Base-by-base conservation (phyloP, 768 basidiomycete genomes). In the Macrolepiota albuminosa region DNA sequence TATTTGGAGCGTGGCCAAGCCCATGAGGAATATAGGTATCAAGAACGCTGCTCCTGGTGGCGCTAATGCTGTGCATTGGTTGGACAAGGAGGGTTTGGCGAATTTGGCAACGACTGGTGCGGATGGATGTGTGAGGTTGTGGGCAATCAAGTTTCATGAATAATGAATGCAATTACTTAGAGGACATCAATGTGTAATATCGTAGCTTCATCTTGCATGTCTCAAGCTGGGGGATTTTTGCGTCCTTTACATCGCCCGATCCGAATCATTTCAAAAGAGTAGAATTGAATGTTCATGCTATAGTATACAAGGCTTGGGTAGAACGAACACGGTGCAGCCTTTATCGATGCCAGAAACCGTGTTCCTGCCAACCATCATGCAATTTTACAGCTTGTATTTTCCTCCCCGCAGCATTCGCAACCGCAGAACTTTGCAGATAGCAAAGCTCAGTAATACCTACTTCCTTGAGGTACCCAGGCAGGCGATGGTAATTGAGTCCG, bases 31-130 rank as follows among this genome's bases (percentile, higher is more conserved):
- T 64, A 84, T 94, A 39, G 81, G 86, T 31, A 86, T 98, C 70
- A 88, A 87, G 78, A 94, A 94, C 61, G 93, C 91, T 0, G 86
- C 86, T 40, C 85, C 92, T 6, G 91, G 93, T 13, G 95, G 95
- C 9, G 88, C 93, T 2, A 87, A 86, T 61, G 81, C 81, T 21
- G 93, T 95, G 7, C 76, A 86, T 48, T 98, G 95, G 95, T 66
- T 89, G 8, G 76, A 76, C n/a, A 78, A 71, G 6, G 69, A 63
- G 29, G 63, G 76, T 66, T 64, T 72, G 16, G 81, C 80, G 3
- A 81, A 77, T 63, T 70, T 98, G 46, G 82, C 82, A 3, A 87
- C 84, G 46, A 80, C 87, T 10, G 95, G 95, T 6, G 88, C 89
- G 31, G 95, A 98, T 75, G 91, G 81, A 5, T 89, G 87, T 69